Conservation (phyloP, 1,284 basidiomycete genomes). For the Irpex rosettiformis region DNA sequence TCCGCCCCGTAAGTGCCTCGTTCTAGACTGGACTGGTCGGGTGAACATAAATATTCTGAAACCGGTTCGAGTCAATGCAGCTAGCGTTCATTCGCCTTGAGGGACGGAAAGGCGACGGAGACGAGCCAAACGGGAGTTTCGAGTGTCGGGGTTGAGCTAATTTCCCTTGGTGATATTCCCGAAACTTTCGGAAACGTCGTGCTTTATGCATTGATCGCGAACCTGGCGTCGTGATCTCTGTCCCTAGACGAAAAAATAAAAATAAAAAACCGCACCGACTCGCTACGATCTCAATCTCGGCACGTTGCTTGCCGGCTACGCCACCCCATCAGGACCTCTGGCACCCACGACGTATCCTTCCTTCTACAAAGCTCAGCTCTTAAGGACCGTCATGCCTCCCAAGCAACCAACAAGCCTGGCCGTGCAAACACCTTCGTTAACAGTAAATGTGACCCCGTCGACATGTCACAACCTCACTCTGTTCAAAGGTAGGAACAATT, state of each 20-base stretch:
- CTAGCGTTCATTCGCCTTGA: too few relatives aligned
- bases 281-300: conserved; percentile 4
- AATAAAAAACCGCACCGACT: neutral
- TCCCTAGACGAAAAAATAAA: neutral
- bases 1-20: neutral
- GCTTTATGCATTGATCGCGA: conserved; percentile 1
- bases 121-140: neutral
- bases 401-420: conserved; percentile 58
- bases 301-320: conserved; percentile 11
- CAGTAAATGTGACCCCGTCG: conserved; percentile 60
- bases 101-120: neutral
- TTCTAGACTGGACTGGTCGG: neutral
- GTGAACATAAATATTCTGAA: neutral
- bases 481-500: conserved; percentile 67
- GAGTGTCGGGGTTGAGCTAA: neutral
- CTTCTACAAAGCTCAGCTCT: neutral
- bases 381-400: conserved; percentile 44
- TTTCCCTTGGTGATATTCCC: neutral
- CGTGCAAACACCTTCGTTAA: conserved; percentile 57
- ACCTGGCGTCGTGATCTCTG: neutral
- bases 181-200: neutral
- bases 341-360: conserved; percentile 10
- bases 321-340: conserved; percentile 13
- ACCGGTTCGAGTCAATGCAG: neutral
- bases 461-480: conserved; percentile 78